phyloP scores from a whole-genome alignment of 2,329 filamentous ascomycete genomes.

The Alternaria triticina region DNA sequence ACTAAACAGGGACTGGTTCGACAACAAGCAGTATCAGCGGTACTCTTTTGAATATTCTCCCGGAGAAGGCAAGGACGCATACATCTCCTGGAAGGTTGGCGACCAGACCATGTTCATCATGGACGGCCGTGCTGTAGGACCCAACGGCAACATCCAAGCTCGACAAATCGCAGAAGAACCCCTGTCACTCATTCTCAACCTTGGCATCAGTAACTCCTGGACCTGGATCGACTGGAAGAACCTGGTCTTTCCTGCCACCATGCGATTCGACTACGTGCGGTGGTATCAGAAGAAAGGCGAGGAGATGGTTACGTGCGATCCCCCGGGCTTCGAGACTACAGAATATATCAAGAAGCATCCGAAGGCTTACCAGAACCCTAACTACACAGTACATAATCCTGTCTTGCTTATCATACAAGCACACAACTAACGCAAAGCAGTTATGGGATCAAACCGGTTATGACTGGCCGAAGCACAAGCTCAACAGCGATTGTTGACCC shows the following conservation, averaged over 20 bases:
- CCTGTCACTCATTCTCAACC: constrained; percentile 61
- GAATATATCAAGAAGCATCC: constrained; percentile 58
- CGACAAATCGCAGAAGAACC: constrained; percentile 60
- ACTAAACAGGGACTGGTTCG: constrained; percentile 63
- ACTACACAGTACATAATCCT: constrained; percentile 55
- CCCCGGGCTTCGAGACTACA: constrained; percentile 60
- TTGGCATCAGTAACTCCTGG: constrained; percentile 61
- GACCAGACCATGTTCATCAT: constrained; percentile 59
- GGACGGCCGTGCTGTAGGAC: constrained; percentile 59
- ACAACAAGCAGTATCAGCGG: constrained; percentile 60
- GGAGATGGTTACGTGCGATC: constrained; percentile 61
- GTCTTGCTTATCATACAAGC: neutral
- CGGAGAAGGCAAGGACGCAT: constrained; percentile 53
- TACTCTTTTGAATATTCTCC: constrained; percentile 64
- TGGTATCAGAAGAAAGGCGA: constrained; percentile 60
- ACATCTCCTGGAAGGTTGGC: constrained; percentile 61
- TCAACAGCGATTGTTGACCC: constrained; percentile 50
- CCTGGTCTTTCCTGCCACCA: constrained; percentile 58
- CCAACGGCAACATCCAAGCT: constrained; percentile 60
- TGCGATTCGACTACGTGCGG: constrained; percentile 62
- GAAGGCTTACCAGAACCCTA: constrained; percentile 57
- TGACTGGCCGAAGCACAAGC: constrained; percentile 52
- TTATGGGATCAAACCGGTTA: constrained; percentile 44
- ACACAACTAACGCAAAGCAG: constrained; percentile 21
- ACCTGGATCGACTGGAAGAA: constrained; percentile 54